These are phyloP conservation scores for Amaranthus palmeri DNA, from an alignment of 148 eudicot genomes.

Conservation along the genomic window DNA sequence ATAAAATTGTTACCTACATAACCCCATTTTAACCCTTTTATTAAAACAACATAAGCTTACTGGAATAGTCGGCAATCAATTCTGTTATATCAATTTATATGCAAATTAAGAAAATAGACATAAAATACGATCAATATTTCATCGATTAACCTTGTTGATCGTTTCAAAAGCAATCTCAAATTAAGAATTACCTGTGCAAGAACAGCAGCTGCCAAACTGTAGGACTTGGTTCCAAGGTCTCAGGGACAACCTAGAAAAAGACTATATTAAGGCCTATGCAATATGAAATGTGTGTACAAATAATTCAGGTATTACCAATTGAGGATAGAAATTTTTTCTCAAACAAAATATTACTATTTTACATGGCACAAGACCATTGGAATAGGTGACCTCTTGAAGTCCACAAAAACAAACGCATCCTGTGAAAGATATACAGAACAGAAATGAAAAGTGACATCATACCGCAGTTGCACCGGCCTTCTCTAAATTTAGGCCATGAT, in stretches of 20 bases:
- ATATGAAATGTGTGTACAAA: neutral
- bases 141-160: neutral
- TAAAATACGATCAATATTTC: neutral
- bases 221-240: conserved; percentile 94
- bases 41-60: neutral
- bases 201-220: conserved; percentile 94
- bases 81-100: neutral
- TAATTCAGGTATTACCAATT: conserved; percentile 1
- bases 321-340: neutral
- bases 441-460: conserved; percentile 18
- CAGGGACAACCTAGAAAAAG: conserved; percentile 74
- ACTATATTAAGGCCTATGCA: conserved; percentile 8
- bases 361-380: neutral
- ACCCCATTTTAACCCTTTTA: no score
- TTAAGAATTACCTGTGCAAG: conserved; percentile 73
- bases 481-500: conserved; percentile 96
- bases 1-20: no score
- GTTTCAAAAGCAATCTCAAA: conserved; percentile 1
- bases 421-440: conserved; percentile 5
- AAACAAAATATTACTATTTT: neutral
- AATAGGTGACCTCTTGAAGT: neutral
- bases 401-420: neutral
- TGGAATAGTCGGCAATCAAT: neutral
- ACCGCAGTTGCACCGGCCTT: conserved; percentile 99
- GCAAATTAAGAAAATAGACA: neutral